These are phyloP conservation scores for Saussurea involucrata DNA, from an alignment of 129 eudicot species.

Conservation along the genomic window DNA sequence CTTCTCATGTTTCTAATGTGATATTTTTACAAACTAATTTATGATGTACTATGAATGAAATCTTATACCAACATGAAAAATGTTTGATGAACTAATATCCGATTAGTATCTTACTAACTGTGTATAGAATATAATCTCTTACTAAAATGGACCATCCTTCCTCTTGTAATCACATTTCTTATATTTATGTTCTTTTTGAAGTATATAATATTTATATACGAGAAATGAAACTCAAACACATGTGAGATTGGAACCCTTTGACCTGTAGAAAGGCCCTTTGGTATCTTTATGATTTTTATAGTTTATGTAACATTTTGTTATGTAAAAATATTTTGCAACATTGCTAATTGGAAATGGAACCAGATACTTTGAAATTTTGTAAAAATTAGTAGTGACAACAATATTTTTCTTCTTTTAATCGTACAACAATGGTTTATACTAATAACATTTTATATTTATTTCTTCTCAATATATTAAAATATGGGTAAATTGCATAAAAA, in stretches of 20 bases:
- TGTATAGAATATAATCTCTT: not conserved
- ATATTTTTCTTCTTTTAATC: too few relatives aligned
- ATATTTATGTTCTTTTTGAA: too few relatives aligned
- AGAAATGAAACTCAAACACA: not conserved
- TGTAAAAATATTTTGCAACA: not conserved
- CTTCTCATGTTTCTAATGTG: not conserved
- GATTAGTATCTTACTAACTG: not conserved
- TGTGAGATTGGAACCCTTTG: not conserved
- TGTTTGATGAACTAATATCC: not conserved
- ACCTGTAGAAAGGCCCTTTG: not conserved
- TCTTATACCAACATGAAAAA: not conserved
- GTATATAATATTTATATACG: not conserved
- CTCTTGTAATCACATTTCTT: not conserved
- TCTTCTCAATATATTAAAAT: not conserved
- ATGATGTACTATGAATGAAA: not conserved
- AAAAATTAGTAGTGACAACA: not conserved
- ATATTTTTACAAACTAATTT: not conserved
- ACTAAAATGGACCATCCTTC: not conserved
- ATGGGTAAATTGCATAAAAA: not conserved
- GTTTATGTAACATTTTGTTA: not conserved
- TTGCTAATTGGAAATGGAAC: not conserved
- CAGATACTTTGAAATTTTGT: not conserved
- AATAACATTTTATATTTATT: not conserved
- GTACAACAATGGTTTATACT: not conserved
- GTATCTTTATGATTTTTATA: not conserved